Base-by-base conservation (phyloP, 495 filamentous ascomycete species). In the Talaromyces thailandensis region DNA sequence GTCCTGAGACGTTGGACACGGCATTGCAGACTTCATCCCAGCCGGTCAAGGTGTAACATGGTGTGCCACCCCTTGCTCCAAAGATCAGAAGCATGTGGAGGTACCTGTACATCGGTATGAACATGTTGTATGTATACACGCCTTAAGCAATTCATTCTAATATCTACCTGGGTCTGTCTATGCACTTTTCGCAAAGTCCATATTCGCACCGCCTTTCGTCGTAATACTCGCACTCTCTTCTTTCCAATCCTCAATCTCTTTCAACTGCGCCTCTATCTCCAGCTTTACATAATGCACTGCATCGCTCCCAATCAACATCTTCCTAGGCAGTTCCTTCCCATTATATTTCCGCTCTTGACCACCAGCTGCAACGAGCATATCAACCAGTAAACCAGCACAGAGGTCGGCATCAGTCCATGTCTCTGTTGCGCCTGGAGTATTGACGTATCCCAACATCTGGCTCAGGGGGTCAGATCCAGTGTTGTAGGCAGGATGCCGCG, bases 401-500 rank as follows among this genome's bases (percentile, higher is more conserved):
- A 57, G 53, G 35, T 69, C 64, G 9, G 69, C 69, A 35, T 70
- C 65, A 31, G 64, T 64, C 65, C 68, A 73, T 1, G 64, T 65
- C 5, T 58, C 58, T 25, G 64, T 63, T 21, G 62, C 53, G 1
- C 55, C 52, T 4, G 64, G 62, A 11, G 64, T 63, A 6, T 64
- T 51, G 31, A 68, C 45, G 58, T 71, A 69, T 1, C 40, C 31
- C 23, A 68, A 31, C 6, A 73, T 2, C 26, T 65, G 64, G 11
- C 60, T 71, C 14, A 68, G 63, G 0, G 64, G 55, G 5, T 63
- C 62, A 7, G 50, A 29, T 0, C 63, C 59, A 8, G 56, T 60
- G 56, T 71, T 58, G 29, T 70, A 70, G 6, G 69, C 66, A 2
- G 66, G 65, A 60, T 71, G 67, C 52, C 71, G 52, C 0, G 64